These are phyloP conservation scores for Penicillium soppii DNA, from an alignment of 495 filamentous ascomycete species.

Conservation along the genomic window DNA sequence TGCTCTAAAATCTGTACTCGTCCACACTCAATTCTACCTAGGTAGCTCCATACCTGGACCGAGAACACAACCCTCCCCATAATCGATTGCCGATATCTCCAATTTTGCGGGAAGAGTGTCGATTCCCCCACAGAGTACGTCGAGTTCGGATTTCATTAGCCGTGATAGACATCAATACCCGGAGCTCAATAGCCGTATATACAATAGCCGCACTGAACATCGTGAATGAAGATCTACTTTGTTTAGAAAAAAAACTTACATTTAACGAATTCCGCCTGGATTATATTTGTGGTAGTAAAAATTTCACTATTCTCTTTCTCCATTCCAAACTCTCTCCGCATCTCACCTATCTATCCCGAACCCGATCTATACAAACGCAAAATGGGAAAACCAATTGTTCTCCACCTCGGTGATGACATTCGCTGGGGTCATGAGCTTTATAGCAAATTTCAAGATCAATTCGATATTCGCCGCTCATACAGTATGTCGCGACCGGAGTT, in stretches of 20 bases:
- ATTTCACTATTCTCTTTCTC: too few species aligned
- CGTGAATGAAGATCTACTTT: neutral
- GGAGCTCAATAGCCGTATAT: constrained; percentile 5
- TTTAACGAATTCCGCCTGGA: neutral
- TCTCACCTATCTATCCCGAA: neutral
- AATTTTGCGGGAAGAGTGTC: neutral
- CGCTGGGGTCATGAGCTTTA: constrained; percentile 63
- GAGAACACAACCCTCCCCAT: neutral
- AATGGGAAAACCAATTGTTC: constrained; percentile 45
- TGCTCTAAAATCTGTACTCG: too few species aligned
- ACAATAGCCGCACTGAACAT: neutral
- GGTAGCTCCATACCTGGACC: too few species aligned
- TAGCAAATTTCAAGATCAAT: constrained; percentile 51
- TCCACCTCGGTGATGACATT: constrained; percentile 70
- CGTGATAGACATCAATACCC: constrained; percentile 1
- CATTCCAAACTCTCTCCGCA: neutral
- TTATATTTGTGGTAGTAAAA: too few species aligned
- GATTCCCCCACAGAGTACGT: neutral
- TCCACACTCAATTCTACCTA: too few species aligned
- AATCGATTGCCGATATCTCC: neutral
- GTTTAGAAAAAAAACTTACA: neutral
- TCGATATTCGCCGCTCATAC: constrained; percentile 52
- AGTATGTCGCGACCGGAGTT: constrained; percentile 56
- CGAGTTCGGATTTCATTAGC: constrained; percentile 8
- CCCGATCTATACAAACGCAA: constrained; percentile 2